Evolutionary conservation across 306 rosid genomes (phyloP), one percentile per base, ranked within the genome.

Genomic region (Bauhinia variegata): DNA sequence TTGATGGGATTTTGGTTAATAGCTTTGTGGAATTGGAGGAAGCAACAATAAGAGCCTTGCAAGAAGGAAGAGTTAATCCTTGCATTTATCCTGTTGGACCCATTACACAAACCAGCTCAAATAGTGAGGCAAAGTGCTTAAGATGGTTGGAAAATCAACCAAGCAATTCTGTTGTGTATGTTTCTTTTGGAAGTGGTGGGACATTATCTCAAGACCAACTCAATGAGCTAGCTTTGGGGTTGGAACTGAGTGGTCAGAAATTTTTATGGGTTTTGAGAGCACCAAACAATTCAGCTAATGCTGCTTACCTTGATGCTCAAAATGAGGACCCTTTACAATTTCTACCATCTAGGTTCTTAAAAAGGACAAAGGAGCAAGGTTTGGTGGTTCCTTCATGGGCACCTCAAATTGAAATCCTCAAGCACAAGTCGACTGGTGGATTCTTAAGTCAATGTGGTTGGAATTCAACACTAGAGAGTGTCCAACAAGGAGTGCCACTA

Each of bases 71-170:
- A 13, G 36, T 36, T 34, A 18, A 39, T 33, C 76, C 78, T 18
- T 12, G 32, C 3, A 53, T 80, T 11, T 75, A 71, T 30, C 65
- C 84, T 43, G 43, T 83, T 5, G 87, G 87, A 46, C 87, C 87
- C 19, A 38, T 83, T 34, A 52, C 55, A 6, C 80, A 73, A 41
- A 68, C 61, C n/a, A 67, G 7, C 17, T 32, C 63, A 44, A 42
- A 32, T 11, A 15, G 17, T 8, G 39, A 52, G 8, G 68, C 16
- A 44, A 60, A 57, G 32, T 67, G 56, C 7, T 36, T 36, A 36
- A 63, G 8, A 42, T 79, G 79, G 72, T 58, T 79, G 43, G 76
- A 79, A 14, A 50, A 43, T 18, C 78, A 74, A 18, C 65, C 68
- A 57, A 0, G 11, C 1, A 23, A 13, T 12, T 80, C 81, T 0